These are phyloP conservation scores for Extremus antarcticus DNA, from an alignment of 495 filamentous ascomycete genomes.

Conservation along the genomic window DNA sequence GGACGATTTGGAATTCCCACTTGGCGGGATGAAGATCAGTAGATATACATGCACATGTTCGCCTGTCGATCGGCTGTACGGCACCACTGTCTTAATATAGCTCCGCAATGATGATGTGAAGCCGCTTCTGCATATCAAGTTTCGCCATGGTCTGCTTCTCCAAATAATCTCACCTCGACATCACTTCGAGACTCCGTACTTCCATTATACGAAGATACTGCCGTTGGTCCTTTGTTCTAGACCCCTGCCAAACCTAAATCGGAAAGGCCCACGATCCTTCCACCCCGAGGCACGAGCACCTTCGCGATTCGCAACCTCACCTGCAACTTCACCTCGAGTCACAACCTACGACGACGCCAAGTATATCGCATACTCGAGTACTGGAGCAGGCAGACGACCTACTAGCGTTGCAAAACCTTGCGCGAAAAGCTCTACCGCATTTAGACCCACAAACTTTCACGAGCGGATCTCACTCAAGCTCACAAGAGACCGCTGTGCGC, in stretches of 20 bases:
- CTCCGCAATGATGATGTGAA: background rate
- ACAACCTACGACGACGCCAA: too few relatives aligned
- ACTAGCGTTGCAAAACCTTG: too few relatives aligned
- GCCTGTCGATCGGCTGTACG: background rate
- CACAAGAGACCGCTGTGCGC: background rate
- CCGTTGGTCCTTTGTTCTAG: background rate
- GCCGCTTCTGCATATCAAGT: background rate
- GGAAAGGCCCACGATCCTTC: background rate
- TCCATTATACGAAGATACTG: background rate
- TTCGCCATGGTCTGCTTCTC: background rate
- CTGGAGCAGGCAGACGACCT: too few relatives aligned
- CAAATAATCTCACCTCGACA: background rate
- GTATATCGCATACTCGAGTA: too few relatives aligned
- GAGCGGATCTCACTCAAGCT: background rate
- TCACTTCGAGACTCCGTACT: background rate
- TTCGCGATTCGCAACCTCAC: background rate
- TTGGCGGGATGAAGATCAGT: background rate
- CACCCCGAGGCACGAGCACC: background rate
- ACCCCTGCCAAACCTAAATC: background rate
- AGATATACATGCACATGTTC: background rate
- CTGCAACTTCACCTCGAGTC: background rate
- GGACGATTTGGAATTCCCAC: background rate
- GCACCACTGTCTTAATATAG: background rate
- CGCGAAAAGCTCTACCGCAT: too few relatives aligned
- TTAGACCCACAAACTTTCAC: too few relatives aligned